A percentile compares a stretch with the other conserved stretches of the same genome.
Conservation (phyloP, 73 alveolate species). For the Tetrahymena borealis region DNA sequence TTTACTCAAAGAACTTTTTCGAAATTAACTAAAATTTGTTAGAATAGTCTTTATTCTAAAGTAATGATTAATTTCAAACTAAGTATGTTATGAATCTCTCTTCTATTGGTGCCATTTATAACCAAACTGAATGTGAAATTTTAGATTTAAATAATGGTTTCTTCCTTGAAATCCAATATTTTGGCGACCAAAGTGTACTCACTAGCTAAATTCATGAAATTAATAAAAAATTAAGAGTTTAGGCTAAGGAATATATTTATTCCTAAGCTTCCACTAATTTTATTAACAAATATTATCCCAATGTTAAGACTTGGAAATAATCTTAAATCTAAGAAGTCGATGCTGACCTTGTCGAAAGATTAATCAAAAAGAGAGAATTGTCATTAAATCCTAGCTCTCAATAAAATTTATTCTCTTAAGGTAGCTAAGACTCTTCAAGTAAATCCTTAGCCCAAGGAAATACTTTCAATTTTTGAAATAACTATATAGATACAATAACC, state of each 20-base stretch:
- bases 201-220: neutral
- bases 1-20: neutral
- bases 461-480: too few species aligned
- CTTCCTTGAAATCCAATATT: neutral
- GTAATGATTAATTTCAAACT: neutral
- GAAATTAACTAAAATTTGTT: neutral
- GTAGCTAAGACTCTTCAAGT: too few species aligned
- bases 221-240: neutral
- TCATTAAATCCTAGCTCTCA: neutral
- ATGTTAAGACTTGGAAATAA: neutral
- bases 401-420: too few species aligned
- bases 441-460: too few species aligned
- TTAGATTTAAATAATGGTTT: neutral
- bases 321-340: neutral
- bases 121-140: neutral
- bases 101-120: neutral
- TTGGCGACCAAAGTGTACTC: neutral
- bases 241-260: neutral
- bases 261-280: neutral
- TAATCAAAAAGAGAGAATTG: neutral
- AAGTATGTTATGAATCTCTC: neutral
- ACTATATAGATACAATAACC: too few species aligned
- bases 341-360: neutral
- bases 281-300: neutral
- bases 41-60: neutral